A percentile compares a stretch with the other conserved stretches of the same genome.
These are phyloP conservation scores for Graphilbum fragrans DNA, from an alignment of 2,329 filamentous ascomycete genomes.

Conservation along the genomic window DNA sequence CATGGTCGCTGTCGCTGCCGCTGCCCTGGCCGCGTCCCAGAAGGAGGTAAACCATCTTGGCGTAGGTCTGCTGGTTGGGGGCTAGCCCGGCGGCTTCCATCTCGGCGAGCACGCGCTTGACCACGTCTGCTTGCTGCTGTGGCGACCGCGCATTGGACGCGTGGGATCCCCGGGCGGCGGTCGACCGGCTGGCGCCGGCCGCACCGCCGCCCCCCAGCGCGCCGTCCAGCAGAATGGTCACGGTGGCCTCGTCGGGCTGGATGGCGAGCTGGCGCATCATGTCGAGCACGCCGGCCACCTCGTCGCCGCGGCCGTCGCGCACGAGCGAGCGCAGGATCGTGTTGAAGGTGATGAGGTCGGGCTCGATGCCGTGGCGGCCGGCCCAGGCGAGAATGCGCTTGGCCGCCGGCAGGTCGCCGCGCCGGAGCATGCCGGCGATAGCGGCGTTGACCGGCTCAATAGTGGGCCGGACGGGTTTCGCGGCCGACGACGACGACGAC, in stretches of 20 bases:
- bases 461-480: slow-evolving; percentile 46
- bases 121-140: slow-evolving; percentile 12
- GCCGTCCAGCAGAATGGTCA: slow-evolving; percentile 58
- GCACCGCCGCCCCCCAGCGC: slow-evolving; percentile 30
- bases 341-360: slow-evolving; percentile 53
- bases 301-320: slow-evolving; percentile 29
- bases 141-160: not conserved
- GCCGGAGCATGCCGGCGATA: slow-evolving; percentile 47
- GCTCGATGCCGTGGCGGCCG: slow-evolving; percentile 37
- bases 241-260: slow-evolving; percentile 54
- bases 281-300: slow-evolving; percentile 39
- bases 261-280: slow-evolving; percentile 47
- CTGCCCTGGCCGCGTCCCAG: slow-evolving; percentile 33
- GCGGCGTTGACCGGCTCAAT: slow-evolving; percentile 59
- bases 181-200: slow-evolving; percentile 7
- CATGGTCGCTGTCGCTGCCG: not conserved
- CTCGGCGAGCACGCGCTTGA: slow-evolving; percentile 42
- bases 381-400: slow-evolving; percentile 48
- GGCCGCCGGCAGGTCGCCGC: slow-evolving; percentile 34
- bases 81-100: slow-evolving; percentile 45
- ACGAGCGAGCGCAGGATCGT: slow-evolving; percentile 52
- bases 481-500: slow-evolving; percentile 17
- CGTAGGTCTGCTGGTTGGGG: slow-evolving; percentile 52
- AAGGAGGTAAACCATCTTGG: slow-evolving; percentile 56
- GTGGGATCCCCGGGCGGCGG: not conserved